Percentiles rank a stretch among this genome's conserved stretches.
These are phyloP conservation scores for Lactuca saligna DNA, from an alignment of 129 eudicot species.

Conservation along the genomic window DNA sequence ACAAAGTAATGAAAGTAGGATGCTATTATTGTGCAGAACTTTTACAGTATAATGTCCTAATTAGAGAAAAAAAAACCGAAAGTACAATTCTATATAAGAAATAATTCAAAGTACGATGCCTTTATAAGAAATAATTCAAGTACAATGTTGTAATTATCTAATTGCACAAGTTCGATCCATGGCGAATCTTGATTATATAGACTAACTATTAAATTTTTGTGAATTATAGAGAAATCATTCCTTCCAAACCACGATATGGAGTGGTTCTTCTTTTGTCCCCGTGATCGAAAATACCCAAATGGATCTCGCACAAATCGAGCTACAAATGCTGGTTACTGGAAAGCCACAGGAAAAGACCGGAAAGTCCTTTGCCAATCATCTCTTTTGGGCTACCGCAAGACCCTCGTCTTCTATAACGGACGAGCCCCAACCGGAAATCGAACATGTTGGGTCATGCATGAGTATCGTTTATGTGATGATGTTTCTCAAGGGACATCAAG, in stretches of 20 bases:
- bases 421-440: conserved; percentile 81
- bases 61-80: no score
- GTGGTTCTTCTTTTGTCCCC: conserved; percentile 81
- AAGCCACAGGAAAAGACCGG: conserved; percentile 86
- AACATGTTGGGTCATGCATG: conserved; percentile 89
- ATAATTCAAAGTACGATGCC: no score
- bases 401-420: conserved; percentile 77
- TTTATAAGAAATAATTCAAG: no score
- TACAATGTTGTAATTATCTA: conserved; percentile 6
- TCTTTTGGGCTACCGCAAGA: conserved; percentile 65
- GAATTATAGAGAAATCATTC: conserved; percentile 71
- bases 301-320: conserved; percentile 90
- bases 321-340: conserved; percentile 80
- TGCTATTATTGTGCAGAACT: no score
- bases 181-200: conserved; percentile 1
- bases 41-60: no score
- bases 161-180: neutral
- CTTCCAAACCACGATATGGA: conserved; percentile 76
- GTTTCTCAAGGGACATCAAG: conserved; percentile 43
- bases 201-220: conserved; percentile 4
- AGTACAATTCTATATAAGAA: no score
- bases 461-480: conserved; percentile 72
- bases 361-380: conserved; percentile 62
- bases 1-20: no score
- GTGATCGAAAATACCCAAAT: conserved; percentile 82